Evolutionary conservation across 1,139 yeast genomes (phyloP), one percentile per base, ranked within the genome.

Genomic region (Lodderomyces oxycetoniae): DNA sequence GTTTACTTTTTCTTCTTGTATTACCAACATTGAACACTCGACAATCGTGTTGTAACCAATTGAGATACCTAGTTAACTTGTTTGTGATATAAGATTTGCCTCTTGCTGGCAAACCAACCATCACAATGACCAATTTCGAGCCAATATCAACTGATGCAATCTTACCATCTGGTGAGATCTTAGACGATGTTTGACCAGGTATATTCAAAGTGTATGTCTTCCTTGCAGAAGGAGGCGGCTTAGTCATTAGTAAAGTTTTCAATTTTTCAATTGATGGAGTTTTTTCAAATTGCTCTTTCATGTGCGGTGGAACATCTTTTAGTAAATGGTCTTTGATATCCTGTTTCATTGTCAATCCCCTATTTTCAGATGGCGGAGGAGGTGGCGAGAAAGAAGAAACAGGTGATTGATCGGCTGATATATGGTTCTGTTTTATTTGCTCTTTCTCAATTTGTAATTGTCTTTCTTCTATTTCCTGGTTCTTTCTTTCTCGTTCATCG

Each of bases 1-100:
- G 67, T 31, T 85, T 80, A 50, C 76, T 82, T 40, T 77, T 74
- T 50, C 97, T 71, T 50, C 97, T 72, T 1, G 97, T 89, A 49
- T 89, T 85, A 3, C 97, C 97, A 22, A 89, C 97, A 53, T 89
- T 89, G 63, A 89, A 89, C 7, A 89, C 93, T 40, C 84, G 70
- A 43, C 95, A 82, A 47, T 83, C 88, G 52, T 87, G 94, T 59
- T 88, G 95, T 36, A 85, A 74, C 94, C 96, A 89, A 59, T 89
- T 89, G 50, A 89, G 63, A 53, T 85, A 89, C 38, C 96, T 63
- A 9, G 94, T 81, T 32, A 89, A 70, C 51, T 89, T 89, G 57
- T 88, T 89, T 32, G 96, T 87, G 44, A 89, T 85, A 55, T 88
- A 89, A 5, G 93, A 82, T 57, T 89, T 89, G 4, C 96, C 96